Evolutionary conservation across 176 grass and related monocot genomes (phyloP).

Genomic region (Chrysopogon serrulatus): DNA sequence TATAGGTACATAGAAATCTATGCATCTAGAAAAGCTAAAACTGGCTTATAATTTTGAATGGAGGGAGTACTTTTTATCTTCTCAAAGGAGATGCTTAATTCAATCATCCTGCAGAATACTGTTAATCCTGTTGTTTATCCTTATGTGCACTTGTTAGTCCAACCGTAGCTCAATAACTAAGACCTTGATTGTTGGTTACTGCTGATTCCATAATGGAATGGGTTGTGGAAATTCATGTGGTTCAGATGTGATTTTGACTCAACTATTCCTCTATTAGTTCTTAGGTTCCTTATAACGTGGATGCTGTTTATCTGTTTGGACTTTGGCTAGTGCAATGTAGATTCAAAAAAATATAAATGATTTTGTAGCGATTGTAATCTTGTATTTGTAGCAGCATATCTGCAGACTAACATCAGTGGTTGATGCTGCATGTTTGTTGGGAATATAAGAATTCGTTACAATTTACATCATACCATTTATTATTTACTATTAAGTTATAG

Average conservation of each 20-base stretch:
- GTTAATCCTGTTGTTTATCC: background rate
- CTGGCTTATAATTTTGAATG: too few relatives aligned
- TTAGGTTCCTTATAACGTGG: background rate
- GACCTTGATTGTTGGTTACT: background rate
- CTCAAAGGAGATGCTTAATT: background rate
- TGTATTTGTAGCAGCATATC: background rate
- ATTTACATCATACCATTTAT: background rate
- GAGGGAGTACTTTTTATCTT: too few relatives aligned
- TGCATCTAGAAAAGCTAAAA: too few relatives aligned
- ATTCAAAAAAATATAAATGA: background rate
- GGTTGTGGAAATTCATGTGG: background rate
- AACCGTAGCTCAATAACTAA: background rate
- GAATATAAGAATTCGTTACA: background rate
- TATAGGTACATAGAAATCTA: too few relatives aligned
- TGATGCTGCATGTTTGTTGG: background rate
- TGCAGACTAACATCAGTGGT: background rate
- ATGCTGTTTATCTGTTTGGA: background rate
- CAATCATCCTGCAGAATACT: background rate
- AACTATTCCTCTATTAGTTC: background rate
- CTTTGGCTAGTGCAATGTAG: background rate
- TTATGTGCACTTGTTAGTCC: background rate
- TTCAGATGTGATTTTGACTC: background rate
- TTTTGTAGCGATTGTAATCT: background rate
- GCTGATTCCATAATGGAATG: background rate
- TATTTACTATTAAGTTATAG: background rate